Conservation (phyloP, 139 green algal species). For the Chlorella sp. region DNA sequence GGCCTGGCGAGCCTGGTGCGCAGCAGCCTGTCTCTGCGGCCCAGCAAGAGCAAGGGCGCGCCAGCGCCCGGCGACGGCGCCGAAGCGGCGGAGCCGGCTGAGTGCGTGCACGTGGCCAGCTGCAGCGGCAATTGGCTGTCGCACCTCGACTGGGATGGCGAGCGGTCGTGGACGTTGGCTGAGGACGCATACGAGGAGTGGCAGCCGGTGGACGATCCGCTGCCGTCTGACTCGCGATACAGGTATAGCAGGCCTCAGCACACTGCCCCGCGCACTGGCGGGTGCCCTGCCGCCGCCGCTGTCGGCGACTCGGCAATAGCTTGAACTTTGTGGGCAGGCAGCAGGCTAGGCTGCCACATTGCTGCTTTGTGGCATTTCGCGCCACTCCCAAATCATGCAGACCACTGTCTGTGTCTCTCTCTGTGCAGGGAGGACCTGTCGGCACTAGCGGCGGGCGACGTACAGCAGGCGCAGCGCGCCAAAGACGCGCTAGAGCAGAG, state of each 20-base stretch:
- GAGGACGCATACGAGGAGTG: constrained; percentile 46
- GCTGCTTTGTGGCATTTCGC: no score
- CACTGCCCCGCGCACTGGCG: no score
- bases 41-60: constrained; percentile 4
- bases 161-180: constrained; percentile 64
- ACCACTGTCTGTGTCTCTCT: no score
- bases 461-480: constrained; percentile 28
- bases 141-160: constrained; percentile 68
- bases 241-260: no score
- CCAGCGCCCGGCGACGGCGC: no score
- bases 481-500: constrained; percentile 59
- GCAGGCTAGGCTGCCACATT: no score
- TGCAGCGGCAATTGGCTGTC: constrained; percentile 80
- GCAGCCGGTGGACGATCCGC: constrained; percentile 24
- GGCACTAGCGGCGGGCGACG: constrained; percentile 40
- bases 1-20: neutral
- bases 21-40: constrained; percentile 6
- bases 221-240: constrained; percentile 71
- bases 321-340: no score
- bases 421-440: constrained; percentile 68
- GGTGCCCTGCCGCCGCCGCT: no score
- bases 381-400: no score
- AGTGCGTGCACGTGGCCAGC: constrained; percentile 19
- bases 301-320: no score
- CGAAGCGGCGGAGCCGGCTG: neutral